Evolutionary conservation across 805 yeast genomes (phyloP), one percentile per base, ranked within the genome.

Genomic region (Candida orba): DNA sequence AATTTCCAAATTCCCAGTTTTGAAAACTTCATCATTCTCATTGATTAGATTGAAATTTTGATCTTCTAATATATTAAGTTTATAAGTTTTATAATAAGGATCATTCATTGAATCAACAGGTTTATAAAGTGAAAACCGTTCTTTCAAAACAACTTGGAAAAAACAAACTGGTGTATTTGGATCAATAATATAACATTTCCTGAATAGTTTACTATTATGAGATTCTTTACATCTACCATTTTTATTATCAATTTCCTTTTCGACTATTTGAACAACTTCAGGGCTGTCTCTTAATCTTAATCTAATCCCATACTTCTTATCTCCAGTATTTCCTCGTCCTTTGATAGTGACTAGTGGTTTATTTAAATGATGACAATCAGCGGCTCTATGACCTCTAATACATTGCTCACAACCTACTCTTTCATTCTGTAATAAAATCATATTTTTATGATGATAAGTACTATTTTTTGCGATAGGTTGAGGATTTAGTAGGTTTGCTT

Each of bases 301-400:
- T n/a, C 43, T 38, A 13, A 45, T 22, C 14, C 34, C 22, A 12
- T 20, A 17, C 17, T 13, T 31, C 14, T 32, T 39, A 20, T 35
- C 33, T 9, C 29, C 17, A 2, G 43, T 32, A 13, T 32, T 41
- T 4, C 43, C 48, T 14, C 42, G 23, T 17, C 40, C 30, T 27
- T 39, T 45, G 4, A 39, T 38, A 5, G 38, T 37, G 25, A 34
- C 36, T 12, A 45, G 17, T 27, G 44, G 45, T 25, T 41, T 41
- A 20, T 32, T 30, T 12, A 25, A 27, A 29, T 45, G 48, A n/a
- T 27, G 36, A 34, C 45, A 45, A 23, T 38, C 39, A 15, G 36
- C 40, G 6, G 45, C 42, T 3, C 48, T 33, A 20, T 45, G 48
- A 6, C 48, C 48, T 24, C 48, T 27, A 25, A 45, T 45, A 23